phyloP scores from a whole-genome alignment of 164 flowering plant species.

The Litsea cubeba region DNA sequence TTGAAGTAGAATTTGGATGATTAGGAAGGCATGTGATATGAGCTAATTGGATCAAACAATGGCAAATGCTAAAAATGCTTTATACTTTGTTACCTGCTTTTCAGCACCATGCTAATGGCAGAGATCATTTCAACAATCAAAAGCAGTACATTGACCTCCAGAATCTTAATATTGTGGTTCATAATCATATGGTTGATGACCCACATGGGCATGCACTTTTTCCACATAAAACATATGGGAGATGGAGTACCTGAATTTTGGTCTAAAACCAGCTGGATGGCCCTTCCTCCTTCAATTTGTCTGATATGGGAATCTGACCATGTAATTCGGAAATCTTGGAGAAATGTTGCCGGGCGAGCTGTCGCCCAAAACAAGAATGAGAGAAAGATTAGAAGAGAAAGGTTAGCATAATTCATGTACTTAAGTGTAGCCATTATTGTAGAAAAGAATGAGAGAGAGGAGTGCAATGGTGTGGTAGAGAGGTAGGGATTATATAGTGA shows the following conservation, averaged over 20 bases:
- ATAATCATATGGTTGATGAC: conserved; percentile 41
- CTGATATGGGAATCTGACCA: conserved; percentile 78
- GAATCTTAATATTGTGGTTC: no score
- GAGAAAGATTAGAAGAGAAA: conserved; percentile 2
- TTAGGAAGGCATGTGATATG: neutral
- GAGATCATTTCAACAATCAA: no score
- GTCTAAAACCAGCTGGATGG: conserved; percentile 75
- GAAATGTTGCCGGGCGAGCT: conserved; percentile 65
- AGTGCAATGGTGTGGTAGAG: neutral
- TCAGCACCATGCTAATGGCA: no score
- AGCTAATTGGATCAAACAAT: neutral
- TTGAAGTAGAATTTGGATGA: neutral
- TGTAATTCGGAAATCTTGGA: conserved; percentile 59
- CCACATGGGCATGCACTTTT: conserved; percentile 18
- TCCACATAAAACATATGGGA: neutral
- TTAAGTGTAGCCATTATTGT: neutral
- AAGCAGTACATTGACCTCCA: no score
- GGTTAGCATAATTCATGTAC: neutral
- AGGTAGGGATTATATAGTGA: conserved; percentile 5
- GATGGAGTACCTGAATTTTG: conserved; percentile 63
- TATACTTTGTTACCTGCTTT: no score
- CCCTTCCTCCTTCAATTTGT: conserved; percentile 59
- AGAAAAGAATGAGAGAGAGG: neutral
- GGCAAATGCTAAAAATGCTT: no score
- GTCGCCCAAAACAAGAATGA: conserved; percentile 18